phyloP scores from a whole-genome alignment of 768 basidiomycete genomes.

The Lactarius akahatsu region DNA sequence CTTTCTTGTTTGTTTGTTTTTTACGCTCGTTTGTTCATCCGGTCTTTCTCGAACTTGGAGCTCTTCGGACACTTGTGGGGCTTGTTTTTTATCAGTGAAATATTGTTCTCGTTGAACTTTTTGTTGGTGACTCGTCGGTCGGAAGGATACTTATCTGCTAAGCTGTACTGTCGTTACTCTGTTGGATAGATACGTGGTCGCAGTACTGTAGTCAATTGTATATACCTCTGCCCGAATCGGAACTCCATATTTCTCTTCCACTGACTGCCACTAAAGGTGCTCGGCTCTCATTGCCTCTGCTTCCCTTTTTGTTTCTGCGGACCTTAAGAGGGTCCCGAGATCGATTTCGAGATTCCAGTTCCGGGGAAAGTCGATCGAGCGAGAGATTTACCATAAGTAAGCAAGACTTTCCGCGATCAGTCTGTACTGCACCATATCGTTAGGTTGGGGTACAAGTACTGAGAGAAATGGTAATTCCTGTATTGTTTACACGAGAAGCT shows the following conservation, averaged over 20 bases:
- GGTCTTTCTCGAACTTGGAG: neutral
- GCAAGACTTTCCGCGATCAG: too few species aligned
- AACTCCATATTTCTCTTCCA: neutral
- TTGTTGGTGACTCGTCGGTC: neutral
- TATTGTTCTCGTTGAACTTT: neutral
- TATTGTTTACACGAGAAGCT: neutral
- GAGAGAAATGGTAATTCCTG: too few species aligned
- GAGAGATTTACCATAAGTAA: too few species aligned
- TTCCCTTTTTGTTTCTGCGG: too few species aligned
- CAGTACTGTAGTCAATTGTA: neutral
- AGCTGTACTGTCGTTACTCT: conserved; percentile 1
- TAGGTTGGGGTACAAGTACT: too few species aligned
- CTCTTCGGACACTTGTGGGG: neutral
- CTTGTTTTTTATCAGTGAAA: neutral
- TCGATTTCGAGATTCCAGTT: too few species aligned
- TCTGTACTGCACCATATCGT: too few species aligned
- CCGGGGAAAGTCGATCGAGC: too few species aligned
- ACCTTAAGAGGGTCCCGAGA: too few species aligned
- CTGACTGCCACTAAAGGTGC: neutral
- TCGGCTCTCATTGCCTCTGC: neutral
- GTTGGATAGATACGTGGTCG: neutral
- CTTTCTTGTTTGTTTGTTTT: neutral
- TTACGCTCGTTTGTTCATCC: neutral
- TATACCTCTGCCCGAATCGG: neutral
- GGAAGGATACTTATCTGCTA: neutral